Conservation (phyloP, 2,329 filamentous ascomycete genomes). For the Fonsecaea pugnacius region DNA sequence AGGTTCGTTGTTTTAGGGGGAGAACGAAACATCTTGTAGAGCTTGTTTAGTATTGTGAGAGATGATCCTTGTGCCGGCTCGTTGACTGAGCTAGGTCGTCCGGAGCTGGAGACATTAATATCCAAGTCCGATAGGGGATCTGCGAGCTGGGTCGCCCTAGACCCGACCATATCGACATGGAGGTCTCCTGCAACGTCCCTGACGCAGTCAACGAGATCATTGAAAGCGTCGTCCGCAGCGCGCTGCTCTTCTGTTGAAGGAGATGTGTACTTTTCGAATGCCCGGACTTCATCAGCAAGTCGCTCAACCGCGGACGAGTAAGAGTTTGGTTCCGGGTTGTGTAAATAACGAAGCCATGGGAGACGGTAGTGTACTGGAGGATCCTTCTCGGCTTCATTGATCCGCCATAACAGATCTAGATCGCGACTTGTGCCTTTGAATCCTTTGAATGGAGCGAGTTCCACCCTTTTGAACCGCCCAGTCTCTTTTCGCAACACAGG, state of each 20-base stretch:
- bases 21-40: slow-evolving; percentile 22
- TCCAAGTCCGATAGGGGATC: slow-evolving; percentile 61
- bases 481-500: neutral
- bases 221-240: slow-evolving; percentile 38
- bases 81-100: slow-evolving; percentile 15
- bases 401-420: slow-evolving; percentile 28
- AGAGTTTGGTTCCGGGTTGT: neutral
- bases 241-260: slow-evolving; percentile 50
- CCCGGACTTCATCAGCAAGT: slow-evolving; percentile 53
- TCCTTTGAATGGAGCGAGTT: slow-evolving; percentile 2
- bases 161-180: slow-evolving; percentile 56
- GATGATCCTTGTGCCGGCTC: slow-evolving; percentile 13
- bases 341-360: slow-evolving; percentile 26
- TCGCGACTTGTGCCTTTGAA: slow-evolving; percentile 26
- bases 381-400: slow-evolving; percentile 14
- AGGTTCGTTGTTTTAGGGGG: slow-evolving; percentile 14
- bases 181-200: slow-evolving; percentile 38
- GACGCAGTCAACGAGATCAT: slow-evolving; percentile 41
- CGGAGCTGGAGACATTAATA: slow-evolving; percentile 42
- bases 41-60: slow-evolving; percentile 16
- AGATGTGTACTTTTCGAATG: slow-evolving; percentile 51
- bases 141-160: slow-evolving; percentile 57
- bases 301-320: slow-evolving; percentile 30
- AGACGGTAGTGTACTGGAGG: slow-evolving; percentile 19
- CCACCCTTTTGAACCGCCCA: slow-evolving; percentile 8